Conservation (phyloP, 1,284 basidiomycete genomes). For the Porogramme epimiltina region DNA sequence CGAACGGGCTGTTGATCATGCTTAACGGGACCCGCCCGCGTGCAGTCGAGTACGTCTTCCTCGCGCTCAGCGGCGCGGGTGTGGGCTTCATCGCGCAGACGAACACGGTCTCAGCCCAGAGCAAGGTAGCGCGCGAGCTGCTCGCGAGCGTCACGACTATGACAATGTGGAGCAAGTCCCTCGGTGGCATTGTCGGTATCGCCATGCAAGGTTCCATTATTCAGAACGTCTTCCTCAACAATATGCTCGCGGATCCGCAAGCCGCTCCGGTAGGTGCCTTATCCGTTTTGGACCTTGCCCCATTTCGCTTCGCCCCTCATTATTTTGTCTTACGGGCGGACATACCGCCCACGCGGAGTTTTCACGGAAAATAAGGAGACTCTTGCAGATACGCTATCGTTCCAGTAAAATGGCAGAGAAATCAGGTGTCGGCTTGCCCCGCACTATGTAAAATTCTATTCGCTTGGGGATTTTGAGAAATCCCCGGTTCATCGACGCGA, state of each 20-base stretch:
- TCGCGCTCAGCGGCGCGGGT: constrained; percentile 8
- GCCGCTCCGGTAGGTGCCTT: constrained; percentile 7
- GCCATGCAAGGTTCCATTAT: constrained; percentile 13
- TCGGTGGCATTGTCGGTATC: constrained; percentile 16
- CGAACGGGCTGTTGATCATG: constrained; percentile 11
- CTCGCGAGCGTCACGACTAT: constrained; percentile 16
- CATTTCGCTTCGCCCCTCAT: no score
- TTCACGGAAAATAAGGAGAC: no score
- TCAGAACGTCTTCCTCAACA: constrained; percentile 8
- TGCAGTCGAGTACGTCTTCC: constrained; percentile 13
- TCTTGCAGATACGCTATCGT: no score
- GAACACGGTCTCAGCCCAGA: constrained; percentile 16
- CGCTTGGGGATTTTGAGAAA: no score
- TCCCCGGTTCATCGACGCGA: no score
- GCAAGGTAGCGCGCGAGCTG: constrained; percentile 9
- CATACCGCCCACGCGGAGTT: no score
- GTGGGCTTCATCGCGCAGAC: constrained; percentile 16
- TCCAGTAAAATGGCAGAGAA: no score
- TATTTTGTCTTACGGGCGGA: no score
- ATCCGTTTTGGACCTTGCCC: neutral
- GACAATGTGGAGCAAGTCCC: constrained; percentile 19
- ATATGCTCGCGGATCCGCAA: constrained; percentile 1
- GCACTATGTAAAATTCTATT: no score
- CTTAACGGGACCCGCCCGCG: constrained; percentile 10
- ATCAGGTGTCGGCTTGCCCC: no score